Conservation (phyloP, 805 yeast genomes). For the Saturnispora saitoi region DNA sequence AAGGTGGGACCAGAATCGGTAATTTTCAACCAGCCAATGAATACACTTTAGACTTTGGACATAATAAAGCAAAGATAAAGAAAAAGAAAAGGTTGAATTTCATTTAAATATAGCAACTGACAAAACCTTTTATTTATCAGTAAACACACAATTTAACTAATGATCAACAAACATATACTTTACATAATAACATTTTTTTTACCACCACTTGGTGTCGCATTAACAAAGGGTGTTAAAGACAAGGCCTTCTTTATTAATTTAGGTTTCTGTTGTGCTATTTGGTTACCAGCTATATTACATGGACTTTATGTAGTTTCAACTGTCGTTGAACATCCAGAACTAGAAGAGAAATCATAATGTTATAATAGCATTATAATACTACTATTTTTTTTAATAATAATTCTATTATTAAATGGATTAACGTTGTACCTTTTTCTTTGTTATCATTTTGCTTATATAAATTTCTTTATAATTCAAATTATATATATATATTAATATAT, state of each 20-base stretch:
- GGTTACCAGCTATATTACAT: constrained; percentile 76
- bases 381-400: background rate
- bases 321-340: constrained; percentile 1
- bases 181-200: constrained; percentile 38
- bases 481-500: background rate
- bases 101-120: too few species aligned
- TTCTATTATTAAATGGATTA: too few species aligned
- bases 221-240: constrained; percentile 51
- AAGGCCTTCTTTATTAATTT: constrained; percentile 56
- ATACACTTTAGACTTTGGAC: too few species aligned
- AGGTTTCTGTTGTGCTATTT: constrained; percentile 48
- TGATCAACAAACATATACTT: constrained; percentile 8
- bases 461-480: background rate
- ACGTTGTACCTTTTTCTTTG: background rate
- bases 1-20: too few species aligned
- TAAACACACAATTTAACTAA: too few species aligned
- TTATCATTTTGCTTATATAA: background rate
- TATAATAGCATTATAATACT: background rate
- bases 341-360: constrained; percentile 2
- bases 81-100: too few species aligned
- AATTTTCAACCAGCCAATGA: too few species aligned
- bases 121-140: too few species aligned
- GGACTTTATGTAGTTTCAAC: constrained; percentile 51
- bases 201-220: constrained; percentile 70
- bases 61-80: too few species aligned